phyloP scores from a whole-genome alignment of 140 eudicot genomes.

The Ambrosia hybrid region DNA sequence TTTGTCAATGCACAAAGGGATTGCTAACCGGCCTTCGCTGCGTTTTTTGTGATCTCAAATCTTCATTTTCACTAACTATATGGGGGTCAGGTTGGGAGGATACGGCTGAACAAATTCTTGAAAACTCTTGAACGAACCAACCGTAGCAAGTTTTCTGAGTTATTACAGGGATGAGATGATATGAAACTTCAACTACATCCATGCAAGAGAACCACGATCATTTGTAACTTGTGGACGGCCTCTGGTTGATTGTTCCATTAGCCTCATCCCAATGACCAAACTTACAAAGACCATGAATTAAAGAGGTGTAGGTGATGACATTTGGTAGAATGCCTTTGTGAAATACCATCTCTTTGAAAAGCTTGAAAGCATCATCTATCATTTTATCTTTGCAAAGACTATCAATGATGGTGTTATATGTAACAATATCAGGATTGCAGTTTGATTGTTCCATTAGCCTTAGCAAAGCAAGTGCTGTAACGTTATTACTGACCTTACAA shows the following conservation, averaged over 20 bases:
- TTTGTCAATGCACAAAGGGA: constrained; percentile 55
- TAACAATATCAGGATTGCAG: not conserved
- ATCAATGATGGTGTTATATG: constrained; percentile 10
- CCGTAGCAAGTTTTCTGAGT: constrained; percentile 23
- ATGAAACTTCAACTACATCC: constrained; percentile 44
- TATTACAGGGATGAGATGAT: constrained; percentile 25
- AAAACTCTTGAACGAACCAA: too few species aligned
- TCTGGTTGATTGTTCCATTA: too few species aligned
- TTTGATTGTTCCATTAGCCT: not conserved
- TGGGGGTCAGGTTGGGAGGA: not conserved
- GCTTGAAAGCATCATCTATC: too few species aligned
- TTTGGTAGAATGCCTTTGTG: not conserved
- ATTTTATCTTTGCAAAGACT: not conserved
- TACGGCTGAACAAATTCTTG: too few species aligned
- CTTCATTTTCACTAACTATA: constrained; percentile 14
- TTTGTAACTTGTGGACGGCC: constrained; percentile 93
- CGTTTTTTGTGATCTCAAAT: constrained; percentile 13
- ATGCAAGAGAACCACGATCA: constrained; percentile 87
- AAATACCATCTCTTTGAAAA: not conserved
- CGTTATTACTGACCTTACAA: not conserved
- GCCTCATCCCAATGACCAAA: not conserved
- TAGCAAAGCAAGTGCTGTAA: not conserved
- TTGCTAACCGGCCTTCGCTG: not conserved
- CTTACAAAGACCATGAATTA: constrained; percentile 18
- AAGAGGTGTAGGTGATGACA: constrained; percentile 17